Evolutionary conservation across 176 grass and related monocot species (phyloP), one percentile per base, ranked within the genome.

Genomic region (Zoysia pacifica): DNA sequence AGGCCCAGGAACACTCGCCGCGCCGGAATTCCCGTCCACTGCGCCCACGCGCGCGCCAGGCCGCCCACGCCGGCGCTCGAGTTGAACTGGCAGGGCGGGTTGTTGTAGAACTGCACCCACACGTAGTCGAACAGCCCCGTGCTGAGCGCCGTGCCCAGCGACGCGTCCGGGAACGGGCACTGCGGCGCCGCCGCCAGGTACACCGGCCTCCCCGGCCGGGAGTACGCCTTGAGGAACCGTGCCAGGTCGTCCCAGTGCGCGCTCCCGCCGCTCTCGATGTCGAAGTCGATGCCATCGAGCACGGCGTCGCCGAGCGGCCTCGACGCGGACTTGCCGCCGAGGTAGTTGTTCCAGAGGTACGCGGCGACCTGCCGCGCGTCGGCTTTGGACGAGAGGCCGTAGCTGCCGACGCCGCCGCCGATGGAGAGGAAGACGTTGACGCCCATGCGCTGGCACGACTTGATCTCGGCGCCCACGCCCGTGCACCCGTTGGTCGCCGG

Each of bases 41-140:
- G 49, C 19, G 90, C 59, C 91, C 91, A 94, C 56, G 91, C 88
- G 16, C 67, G 14, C 20, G 47, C 70, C 9, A 94, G 84, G 58
- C 42, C 48, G 11, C 18, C 67, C 35, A 41, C 63, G 47, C 74
- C 76, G 20, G 67, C 68, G 36, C 37, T 65, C 43, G 87, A 16
- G 74, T 55, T 70, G 86, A 81, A 97, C 84, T 97, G 74, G 78
- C 91, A 97, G 36, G 58, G 67, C 11, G 70, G 81, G 77, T 97
- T 91, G 64, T 93, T 93, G 91, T 91, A 97, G 68, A 97, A 97
- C 84, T 97, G 94, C 52, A 97, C 84, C 94, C 94, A 97, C 38
- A 97, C 89, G 87, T 91, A 93, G 86, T 97, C 86, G 67, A 97
- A 93, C 15, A 90, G 70, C 3, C 88, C 88, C 2, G 83, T 94